phyloP scores from a whole-genome alignment of 441 rosid genomes.

The Populus trichocarpa region DNA sequence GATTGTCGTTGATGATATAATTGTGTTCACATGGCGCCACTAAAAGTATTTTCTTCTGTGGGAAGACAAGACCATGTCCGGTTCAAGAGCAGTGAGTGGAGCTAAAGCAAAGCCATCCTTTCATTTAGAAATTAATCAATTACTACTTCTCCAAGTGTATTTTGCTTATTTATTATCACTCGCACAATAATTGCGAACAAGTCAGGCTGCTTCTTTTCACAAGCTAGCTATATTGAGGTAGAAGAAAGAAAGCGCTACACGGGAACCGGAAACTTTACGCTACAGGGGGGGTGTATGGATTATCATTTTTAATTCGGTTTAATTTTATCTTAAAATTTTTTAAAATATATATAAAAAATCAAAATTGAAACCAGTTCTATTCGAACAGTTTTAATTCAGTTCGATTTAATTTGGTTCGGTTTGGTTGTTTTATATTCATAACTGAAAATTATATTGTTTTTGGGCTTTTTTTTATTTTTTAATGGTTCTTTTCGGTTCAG shows the following conservation, averaged over 20 bases:
- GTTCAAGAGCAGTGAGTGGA: conserved; percentile 2
- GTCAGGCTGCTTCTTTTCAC: neutral
- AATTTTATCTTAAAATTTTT: too few relatives aligned
- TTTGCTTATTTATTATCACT: neutral
- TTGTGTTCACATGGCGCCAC: neutral
- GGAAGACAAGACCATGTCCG: neutral
- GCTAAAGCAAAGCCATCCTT: conserved; percentile 9
- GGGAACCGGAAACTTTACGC: neutral
- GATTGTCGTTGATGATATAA: neutral
- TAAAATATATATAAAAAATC: too few relatives aligned
- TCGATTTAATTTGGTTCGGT: too few relatives aligned
- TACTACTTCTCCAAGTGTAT: neutral
- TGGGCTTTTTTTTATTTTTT: too few relatives aligned
- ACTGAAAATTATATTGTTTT: too few relatives aligned
- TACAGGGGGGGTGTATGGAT: fast-evolving
- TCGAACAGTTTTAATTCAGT: fast-evolving
- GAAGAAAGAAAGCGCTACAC: too few relatives aligned
- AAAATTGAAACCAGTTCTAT: too few relatives aligned
- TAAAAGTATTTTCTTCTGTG: neutral
- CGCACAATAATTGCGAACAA: neutral
- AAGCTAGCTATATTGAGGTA: neutral
- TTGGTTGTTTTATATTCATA: too few relatives aligned
- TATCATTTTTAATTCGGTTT: too few relatives aligned
- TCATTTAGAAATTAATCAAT: neutral
- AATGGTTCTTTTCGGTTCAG: fast-evolving